Percentiles rank a stretch among this genome's conserved stretches.
These are phyloP conservation scores for Sequoia sempervirens DNA, from an alignment of 75 land plant genomes.

Conservation along the genomic window DNA sequence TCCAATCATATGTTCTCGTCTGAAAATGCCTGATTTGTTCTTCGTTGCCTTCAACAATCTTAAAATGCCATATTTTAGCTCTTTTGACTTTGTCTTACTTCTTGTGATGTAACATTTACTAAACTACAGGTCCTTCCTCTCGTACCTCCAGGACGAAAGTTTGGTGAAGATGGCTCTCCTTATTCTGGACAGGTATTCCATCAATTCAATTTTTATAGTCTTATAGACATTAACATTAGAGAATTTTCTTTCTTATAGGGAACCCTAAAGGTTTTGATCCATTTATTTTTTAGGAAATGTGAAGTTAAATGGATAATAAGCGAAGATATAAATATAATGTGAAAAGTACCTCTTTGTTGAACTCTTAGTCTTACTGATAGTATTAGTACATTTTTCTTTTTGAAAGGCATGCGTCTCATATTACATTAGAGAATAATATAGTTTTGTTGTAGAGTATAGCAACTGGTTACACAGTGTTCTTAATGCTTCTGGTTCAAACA, in stretches of 20 bases:
- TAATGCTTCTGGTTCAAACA: no score
- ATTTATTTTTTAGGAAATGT: not conserved
- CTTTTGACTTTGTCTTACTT: not conserved
- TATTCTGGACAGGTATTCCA: slow-evolving; percentile 84
- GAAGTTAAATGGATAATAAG: not conserved
- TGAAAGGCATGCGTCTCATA: no score
- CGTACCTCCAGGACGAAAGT: slow-evolving; percentile 94
- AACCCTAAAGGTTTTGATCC: not conserved
- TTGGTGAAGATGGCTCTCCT: slow-evolving; percentile 89
- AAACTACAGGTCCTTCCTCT: slow-evolving; percentile 80
- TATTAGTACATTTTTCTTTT: not conserved
- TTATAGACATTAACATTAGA: not conserved
- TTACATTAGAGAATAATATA: no score
- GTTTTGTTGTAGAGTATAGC: no score
- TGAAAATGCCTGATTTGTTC: not conserved
- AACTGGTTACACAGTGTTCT: no score
- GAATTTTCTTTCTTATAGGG: slow-evolving; percentile 1
- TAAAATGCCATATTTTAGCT: not conserved
- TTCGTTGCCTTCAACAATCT: not conserved
- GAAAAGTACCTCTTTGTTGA: not conserved
- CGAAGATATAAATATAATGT: not conserved
- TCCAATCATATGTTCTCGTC: not conserved
- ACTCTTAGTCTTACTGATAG: not conserved
- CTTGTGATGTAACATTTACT: not conserved
- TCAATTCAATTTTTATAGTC: not conserved